Evolutionary conservation across 345 rosid genomes (phyloP), one percentile per base, ranked within the genome.

Genomic region (Crucihimalaya himalaica): DNA sequence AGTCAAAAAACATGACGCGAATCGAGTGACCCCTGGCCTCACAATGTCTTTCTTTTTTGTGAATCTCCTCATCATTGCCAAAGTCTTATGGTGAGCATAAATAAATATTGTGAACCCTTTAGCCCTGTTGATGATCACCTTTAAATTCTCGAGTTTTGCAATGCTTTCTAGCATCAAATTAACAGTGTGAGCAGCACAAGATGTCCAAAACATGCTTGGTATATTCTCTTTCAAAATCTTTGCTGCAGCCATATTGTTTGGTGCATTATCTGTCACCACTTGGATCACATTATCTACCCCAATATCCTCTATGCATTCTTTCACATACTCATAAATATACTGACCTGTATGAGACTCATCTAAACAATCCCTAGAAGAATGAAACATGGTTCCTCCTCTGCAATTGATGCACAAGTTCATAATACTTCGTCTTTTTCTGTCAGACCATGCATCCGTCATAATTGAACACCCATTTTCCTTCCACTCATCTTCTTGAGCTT

Each of bases 171-270:
- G 25, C 37, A 70, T 57, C 25, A 58, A 2, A 23, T 57, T 23
- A 20, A 57, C 20, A 3, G 57, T 57, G n/a, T 57, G 56, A 8
- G 47, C 47, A 28, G 14, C 74, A 58, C 74, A 57, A 5, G 14
- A 4, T 57, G 57, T 45, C 65, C 66, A 70, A 31, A 68, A 45
- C 2, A 70, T 20, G 3, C n/a, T 46, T 3, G 74, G 57, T 11
- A 16, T 56, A 2, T 60, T 16, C 15, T 60, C 6, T 35, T 60
- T 61, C 25, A 35, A 13, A 28, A 48, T 34, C 5, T 18, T 71
- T 25, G 31, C 5, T 34, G 25, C 48, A 2, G n/a, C 28, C 10
- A 71, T 14, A 39, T 71, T 58, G 8, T 70, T 58, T 1, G 8
- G 4, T 16, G 42, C 51, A 35, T 60, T 61, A 5, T 48, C 18